Evolutionary conservation across 768 basidiomycete species (phyloP).

Genomic region (Baorangia bicolor): DNA sequence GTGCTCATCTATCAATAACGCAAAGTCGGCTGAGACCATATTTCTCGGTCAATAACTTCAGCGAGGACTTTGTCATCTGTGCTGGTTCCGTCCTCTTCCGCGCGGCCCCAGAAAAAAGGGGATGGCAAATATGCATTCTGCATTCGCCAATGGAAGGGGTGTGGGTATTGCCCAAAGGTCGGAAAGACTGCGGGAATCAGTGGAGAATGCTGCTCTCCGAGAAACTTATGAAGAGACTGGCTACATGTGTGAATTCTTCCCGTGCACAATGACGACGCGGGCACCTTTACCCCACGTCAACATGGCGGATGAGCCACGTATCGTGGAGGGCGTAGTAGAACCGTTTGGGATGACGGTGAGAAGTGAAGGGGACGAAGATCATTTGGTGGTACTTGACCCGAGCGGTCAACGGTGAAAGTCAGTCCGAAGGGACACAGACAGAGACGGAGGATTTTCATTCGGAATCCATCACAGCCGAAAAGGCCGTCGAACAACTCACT

Average conservation of each 20-base stretch:
- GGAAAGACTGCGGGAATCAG: conserved; percentile 57
- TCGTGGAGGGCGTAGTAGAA: conserved; percentile 27
- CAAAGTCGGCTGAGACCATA: not conserved
- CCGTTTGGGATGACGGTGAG: conserved; percentile 38
- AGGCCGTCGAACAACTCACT: conserved; percentile 38
- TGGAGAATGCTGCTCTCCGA: conserved; percentile 51
- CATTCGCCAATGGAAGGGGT: conserved; percentile 7
- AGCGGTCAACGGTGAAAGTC: conserved; percentile 34
- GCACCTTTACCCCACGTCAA: conserved; percentile 49
- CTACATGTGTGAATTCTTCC: conserved; percentile 51
- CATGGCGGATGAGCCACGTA: conserved; percentile 26
- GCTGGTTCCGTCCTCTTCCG: conserved; percentile 23
- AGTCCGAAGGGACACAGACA: conserved; percentile 43
- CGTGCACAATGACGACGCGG: conserved; percentile 51
- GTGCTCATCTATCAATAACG: not conserved
- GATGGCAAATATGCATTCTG: conserved; percentile 19
- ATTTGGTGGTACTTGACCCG: conserved; percentile 53
- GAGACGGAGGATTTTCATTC: conserved; percentile 43
- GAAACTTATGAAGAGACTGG: conserved; percentile 71
- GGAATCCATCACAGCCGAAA: conserved; percentile 36
- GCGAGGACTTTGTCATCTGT: conserved; percentile 19
- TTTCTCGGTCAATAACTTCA: conserved; percentile 11
- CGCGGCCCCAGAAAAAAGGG: not conserved
- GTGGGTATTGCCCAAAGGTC: conserved; percentile 57
- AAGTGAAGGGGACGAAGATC: conserved; percentile 38